Evolutionary conservation across 2,329 filamentous ascomycete species (phyloP), one percentile per base, ranked within the genome.

Genomic region (Nothophoma quercina): DNA sequence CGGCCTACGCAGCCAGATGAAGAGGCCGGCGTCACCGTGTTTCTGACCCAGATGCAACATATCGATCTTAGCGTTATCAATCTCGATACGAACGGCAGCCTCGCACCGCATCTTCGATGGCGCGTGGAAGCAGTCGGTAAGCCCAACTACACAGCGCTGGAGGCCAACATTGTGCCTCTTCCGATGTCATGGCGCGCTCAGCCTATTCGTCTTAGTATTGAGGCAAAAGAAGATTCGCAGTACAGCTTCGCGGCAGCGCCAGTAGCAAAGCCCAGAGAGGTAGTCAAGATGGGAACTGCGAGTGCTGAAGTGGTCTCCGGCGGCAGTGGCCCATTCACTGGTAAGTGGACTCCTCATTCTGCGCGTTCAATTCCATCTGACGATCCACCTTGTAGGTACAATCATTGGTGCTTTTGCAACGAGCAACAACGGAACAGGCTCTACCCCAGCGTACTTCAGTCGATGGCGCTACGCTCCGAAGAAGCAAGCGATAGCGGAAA

Each of bases 1-100:
- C 50, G 63, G 0, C 77, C 81, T 0, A 62, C 62, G 0, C 51
- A 51, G 0, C 46, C 63, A 1, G 75, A 77, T 0, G 75, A 82
- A 44, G 83, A 85, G 59, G 79, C 81, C 1, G 83, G 83, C 0
- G 69, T 85, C 1, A 79, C 77, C 0, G 74, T 77, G 0, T 84
- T 85, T 59, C 67, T 85, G 19, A 83, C 80, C 1, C 61, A 85
- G 59, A 76, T 78, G 45, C 77, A 83, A 44, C 81, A 84, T 41
- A 69, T 82, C 10, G 78, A 83, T 34, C 68, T 84, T 9, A 70
- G 71, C 12, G 48, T 75, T 6, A 67, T 69, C 21, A 43, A 28
- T 4, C 15, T 42, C 13, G 43, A 47, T 21, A 15, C 21, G 8
- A 25, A 47, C 19, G 19, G 30, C 25, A 36, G n/a, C 18, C 28